Evolutionary conservation across 768 basidiomycete genomes (phyloP), one percentile per base, ranked within the genome.

Genomic region (Rhizopogon roseolus): DNA sequence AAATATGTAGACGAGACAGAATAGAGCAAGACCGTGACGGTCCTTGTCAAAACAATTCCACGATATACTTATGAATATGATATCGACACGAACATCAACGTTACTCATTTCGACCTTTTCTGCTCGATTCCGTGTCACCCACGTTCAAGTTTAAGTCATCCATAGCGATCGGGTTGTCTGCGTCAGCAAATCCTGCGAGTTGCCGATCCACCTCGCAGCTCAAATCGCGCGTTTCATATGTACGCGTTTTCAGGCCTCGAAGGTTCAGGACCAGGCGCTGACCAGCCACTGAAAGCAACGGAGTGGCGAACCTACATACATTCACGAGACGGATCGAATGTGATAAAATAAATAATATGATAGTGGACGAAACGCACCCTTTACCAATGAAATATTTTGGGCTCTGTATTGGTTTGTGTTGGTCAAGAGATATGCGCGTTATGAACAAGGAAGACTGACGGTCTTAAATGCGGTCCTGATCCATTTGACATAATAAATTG

Each of bases 251-350:
- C 4, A 62, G 57, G 57, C 38, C 27, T 11, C 51, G 54, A 14
- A 60, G 59, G 52, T 60, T 66, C 52, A 60, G 54, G 34, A 59
- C 62, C 50, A 60, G 64, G 43, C 58, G 68, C 54, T 55, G 67
- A 48, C 52, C 66, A 45, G 55, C 53, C 52, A 54, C 48, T 41
- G 19, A 69, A 61, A 59, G 42, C 17, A 60, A 6, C n/a, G 57
- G 57, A 29, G 53, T n/a, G 7, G 52, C 46, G 13, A 58, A 45
- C 10, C 59, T 60, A 41, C 13, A 32, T 60, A 41, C n/a, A 32
- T 17, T 5, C 14, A 32, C 13, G 19, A 25, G 8, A 46, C 38
- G 43, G 10, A 59, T 50, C 16, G 6, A 28, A 14, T 19, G 25
- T 22, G 25, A 32, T 3, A 9, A 22, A 3, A 40, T 50, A 25